Evolutionary conservation across 2,329 filamentous ascomycete species (phyloP).

Genomic region (Botrytis fragariae): DNA sequence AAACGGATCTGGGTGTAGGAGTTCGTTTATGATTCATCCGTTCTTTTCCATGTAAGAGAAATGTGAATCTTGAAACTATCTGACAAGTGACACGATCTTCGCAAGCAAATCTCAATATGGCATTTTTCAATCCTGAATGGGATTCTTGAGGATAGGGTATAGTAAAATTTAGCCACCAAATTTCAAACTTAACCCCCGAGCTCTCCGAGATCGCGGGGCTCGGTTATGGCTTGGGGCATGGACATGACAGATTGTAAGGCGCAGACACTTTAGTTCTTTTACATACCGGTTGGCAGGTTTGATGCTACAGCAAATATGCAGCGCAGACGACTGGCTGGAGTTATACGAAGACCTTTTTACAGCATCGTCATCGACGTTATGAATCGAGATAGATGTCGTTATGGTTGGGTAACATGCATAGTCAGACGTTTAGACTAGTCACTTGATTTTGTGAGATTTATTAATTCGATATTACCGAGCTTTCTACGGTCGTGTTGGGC

Average conservation of each 20-base stretch:
- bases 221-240: background rate
- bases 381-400: background rate
- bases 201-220: slow-evolving; percentile 3
- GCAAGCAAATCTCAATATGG: slow-evolving; percentile 3
- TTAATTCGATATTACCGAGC: background rate
- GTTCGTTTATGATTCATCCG: background rate
- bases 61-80: slow-evolving; percentile 4
- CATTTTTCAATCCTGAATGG: background rate
- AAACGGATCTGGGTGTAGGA: slow-evolving; percentile 1
- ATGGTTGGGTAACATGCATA: background rate
- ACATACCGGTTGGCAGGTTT: background rate
- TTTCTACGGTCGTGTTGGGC: background rate
- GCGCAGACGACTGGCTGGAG: background rate
- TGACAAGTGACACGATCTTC: background rate
- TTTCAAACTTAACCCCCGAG: background rate
- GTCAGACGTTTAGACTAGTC: background rate
- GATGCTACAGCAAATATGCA: background rate
- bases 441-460: background rate
- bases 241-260: background rate
- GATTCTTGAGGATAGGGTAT: background rate
- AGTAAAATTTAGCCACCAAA: background rate
- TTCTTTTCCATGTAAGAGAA: background rate
- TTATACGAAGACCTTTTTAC: background rate
- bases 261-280: background rate
- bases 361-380: background rate